Conservation (phyloP, 371 early-diverging fungal species). For the Mucor saturninus region DNA sequence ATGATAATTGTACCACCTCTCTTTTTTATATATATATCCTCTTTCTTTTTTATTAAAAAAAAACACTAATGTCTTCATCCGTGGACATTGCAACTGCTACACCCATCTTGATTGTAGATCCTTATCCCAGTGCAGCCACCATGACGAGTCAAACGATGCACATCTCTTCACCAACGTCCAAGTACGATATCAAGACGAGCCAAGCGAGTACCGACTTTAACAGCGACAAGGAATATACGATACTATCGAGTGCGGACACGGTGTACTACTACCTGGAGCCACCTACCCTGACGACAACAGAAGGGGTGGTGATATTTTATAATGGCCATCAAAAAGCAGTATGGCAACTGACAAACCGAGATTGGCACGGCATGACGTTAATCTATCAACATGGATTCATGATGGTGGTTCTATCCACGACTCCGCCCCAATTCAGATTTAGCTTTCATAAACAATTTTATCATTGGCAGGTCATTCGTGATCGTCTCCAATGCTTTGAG, state of each 20-base stretch:
- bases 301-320: conserved; percentile 14
- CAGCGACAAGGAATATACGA: conserved; percentile 3
- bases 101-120: conserved; percentile 11
- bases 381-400: conserved; percentile 7
- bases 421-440: conserved; percentile 30
- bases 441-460: conserved; percentile 19
- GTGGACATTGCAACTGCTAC: conserved; percentile 3
- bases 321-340: conserved; percentile 20
- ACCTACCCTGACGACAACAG: not conserved
- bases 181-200: not conserved
- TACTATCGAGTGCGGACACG: not conserved
- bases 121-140: conserved; percentile 22
- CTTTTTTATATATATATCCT: not conserved
- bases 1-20: not conserved
- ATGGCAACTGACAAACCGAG: conserved; percentile 34
- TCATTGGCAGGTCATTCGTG: conserved; percentile 23
- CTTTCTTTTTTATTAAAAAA: not conserved
- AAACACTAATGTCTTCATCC: conserved; percentile 11
- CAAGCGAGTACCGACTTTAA: not conserved
- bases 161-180: not conserved
- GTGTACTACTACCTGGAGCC: conserved; percentile 16
- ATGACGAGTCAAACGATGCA: conserved; percentile 2
- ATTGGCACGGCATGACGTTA: conserved; percentile 39
- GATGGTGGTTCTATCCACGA: conserved; percentile 22
- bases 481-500: conserved; percentile 8